phyloP scores from a whole-genome alignment of 805 yeast genomes.

The Vanderwaltozyma yarrowii region DNA sequence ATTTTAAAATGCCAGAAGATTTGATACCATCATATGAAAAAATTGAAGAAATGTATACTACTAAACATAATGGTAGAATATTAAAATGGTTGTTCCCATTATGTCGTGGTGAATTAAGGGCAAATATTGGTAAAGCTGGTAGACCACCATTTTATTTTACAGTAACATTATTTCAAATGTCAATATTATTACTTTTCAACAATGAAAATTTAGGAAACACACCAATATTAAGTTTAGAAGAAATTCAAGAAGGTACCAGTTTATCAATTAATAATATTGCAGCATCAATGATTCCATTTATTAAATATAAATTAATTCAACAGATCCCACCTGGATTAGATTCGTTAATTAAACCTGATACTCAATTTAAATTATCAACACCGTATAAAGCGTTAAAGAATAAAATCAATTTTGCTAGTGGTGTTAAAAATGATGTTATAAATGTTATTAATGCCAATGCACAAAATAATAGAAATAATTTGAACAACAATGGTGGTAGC shows the following conservation, averaged over 20 bases:
- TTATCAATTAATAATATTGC: slow-evolving; percentile 55
- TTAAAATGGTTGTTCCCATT: slow-evolving; percentile 95
- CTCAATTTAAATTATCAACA: slow-evolving; percentile 57
- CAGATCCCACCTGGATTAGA: slow-evolving; percentile 57
- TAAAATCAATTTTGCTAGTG: slow-evolving; percentile 68
- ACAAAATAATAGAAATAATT: slow-evolving; percentile 7
- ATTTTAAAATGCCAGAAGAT: slow-evolving; percentile 56
- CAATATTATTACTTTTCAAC: slow-evolving; percentile 78
- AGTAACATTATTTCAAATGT: slow-evolving; percentile 78
- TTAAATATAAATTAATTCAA: slow-evolving; percentile 63
- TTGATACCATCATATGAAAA: slow-evolving; percentile 54
- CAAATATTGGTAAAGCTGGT: slow-evolving; percentile 71
- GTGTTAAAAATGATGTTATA: slow-evolving; percentile 35
- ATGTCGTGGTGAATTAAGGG: slow-evolving; percentile 85
- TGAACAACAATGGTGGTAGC: slow-evolving; percentile 30
- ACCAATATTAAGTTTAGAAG: slow-evolving; percentile 35
- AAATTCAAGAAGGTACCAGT: slow-evolving; percentile 59
- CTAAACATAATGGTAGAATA: slow-evolving; percentile 76
- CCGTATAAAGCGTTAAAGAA: slow-evolving; percentile 81
- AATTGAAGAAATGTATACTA: slow-evolving; percentile 57
- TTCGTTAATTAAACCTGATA: slow-evolving; percentile 39
- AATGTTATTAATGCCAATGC: slow-evolving; percentile 9
- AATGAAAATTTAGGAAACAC: slow-evolving; percentile 29
- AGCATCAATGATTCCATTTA: slow-evolving; percentile 68
- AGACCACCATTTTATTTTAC: slow-evolving; percentile 73